Evolutionary conservation across 2,329 filamentous ascomycete species (phyloP).

Genomic region (Aspergillus uvarum): DNA sequence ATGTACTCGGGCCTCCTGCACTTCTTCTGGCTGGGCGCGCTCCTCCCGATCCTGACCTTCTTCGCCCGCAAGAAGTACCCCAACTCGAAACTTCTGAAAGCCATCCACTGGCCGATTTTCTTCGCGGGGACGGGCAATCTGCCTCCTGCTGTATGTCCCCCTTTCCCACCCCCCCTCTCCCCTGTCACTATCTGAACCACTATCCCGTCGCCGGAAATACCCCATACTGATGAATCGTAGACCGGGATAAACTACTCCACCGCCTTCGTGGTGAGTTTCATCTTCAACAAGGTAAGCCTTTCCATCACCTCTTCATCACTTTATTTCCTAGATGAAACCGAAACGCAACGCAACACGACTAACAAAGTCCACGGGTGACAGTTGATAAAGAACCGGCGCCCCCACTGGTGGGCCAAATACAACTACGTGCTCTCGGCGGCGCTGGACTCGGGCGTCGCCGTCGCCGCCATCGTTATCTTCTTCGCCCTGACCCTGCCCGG

Average conservation of each 20-base stretch:
- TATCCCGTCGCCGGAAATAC: background rate
- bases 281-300: constrained; percentile 33
- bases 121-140: constrained; percentile 27
- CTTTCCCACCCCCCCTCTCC: no score
- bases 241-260: constrained; percentile 28
- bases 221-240: constrained; percentile 1
- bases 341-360: no score
- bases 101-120: constrained; percentile 28
- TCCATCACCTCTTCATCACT: no score
- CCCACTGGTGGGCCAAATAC: constrained; percentile 26
- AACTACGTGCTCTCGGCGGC: constrained; percentile 40
- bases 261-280: constrained; percentile 28
- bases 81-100: constrained; percentile 39
- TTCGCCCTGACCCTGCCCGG: constrained; percentile 38
- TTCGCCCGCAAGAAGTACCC: constrained; percentile 58
- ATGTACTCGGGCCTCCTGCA: constrained; percentile 49
- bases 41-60: constrained; percentile 49
- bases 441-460: constrained; percentile 35
- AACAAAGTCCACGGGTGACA: background rate
- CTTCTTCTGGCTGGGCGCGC: constrained; percentile 51
- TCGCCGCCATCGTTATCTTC: constrained; percentile 39
- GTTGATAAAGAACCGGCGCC: constrained; percentile 17
- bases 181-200: no score
- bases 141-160: constrained; percentile 23
- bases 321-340: no score